Base-by-base conservation (phyloP, 345 rosid genomes). In the Heritiera littoralis region DNA sequence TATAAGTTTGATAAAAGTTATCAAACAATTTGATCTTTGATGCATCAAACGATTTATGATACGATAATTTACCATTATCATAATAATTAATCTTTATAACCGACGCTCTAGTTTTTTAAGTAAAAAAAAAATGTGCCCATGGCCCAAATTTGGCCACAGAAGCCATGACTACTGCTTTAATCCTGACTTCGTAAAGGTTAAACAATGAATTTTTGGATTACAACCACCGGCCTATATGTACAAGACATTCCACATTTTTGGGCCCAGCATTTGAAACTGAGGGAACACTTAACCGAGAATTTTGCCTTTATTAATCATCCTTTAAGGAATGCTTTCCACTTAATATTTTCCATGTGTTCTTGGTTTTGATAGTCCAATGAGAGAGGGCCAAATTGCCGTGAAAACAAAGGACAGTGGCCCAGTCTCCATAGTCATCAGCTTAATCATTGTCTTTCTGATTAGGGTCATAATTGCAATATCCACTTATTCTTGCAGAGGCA, bases 141-240 rank as follows among this genome's bases (percentile, higher is more conserved):
- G 68, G 67, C 68, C 54, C 14, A 60, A 69, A 12, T 6, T 75
- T 78, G 23, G 72, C 76, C 71, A 76, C 72, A n/a, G 15, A 69
- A 63, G 56, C 76, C 75, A 51, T 18, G 18, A 74, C 35, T 67
- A 23, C 35, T 55, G 40, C 7, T 52, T 60, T 46, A 43, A 43
- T 40, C 28, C 28, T 23, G 28, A 23, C 28, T 23, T 23, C 28
- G 28, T 23, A 23, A 23, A 78, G 28, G 59, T 17, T 54, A 13
- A 40, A 9, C 52, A 38, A 12, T 30, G 38, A 46, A 11, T 30
- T 77, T 66, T 55, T 80, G 68, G 74, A 52, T 61, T 28, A 59
- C 20, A 28, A 20, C 41, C 81, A 82, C 84, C 79, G 76, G 79
- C 84, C 81, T 54, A 77, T 51, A 7, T 23, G 48, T 10, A 41